Base-by-base conservation (phyloP, 805 yeast species). In the Ogataea minuta region DNA sequence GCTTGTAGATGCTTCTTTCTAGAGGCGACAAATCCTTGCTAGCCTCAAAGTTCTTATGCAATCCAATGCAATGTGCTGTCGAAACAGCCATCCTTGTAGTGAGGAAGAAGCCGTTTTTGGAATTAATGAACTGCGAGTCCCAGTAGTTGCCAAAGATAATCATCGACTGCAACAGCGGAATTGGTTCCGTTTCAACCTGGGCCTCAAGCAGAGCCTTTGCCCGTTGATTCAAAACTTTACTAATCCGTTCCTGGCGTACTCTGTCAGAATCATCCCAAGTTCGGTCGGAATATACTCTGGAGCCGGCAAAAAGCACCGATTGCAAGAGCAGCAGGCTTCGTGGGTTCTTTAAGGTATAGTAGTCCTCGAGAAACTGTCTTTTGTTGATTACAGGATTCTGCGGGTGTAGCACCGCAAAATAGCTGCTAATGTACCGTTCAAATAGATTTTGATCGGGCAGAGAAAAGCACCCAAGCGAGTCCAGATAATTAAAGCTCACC, bases 161-260 rank as follows among this genome's bases (percentile, higher is more conserved):
- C 26, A 81, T 63, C 0, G 88, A 71, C 53, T 82, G 89, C 7
- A 84, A 68, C 16, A 81, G 62, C 5, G 76, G 63, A 1, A 81
- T 66, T 1, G 84, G 76, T 52, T 84, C 88, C 23, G 71, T 63
- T 60, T 85, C 93, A 48, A 76, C 76, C 46, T 74, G 76, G 1
- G 84, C 74, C 52, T 84, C 91, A 57, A 76, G 83, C 17, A 86
- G 62, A 0, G 88, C 85, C 62, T 81, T 82, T 4, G 89, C 90
- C 12, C 95, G 70, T 48, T 78, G 72, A 60, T 79, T 79, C 44
- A 84, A 76, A 3, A 85, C 76, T 41, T 75, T 62, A 34, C 46
- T 37, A 1, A 48, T 36, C 16, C 36, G 28, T 9, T 34, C 76
- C 63, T 32, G 84, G 67, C 72, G 28, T 49, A 56, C 23, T 66